Percentiles rank a stretch among this genome's conserved stretches.
phyloP scores from a whole-genome alignment of 2,329 filamentous ascomycete species.

The Aureobasidium subglaciale region DNA sequence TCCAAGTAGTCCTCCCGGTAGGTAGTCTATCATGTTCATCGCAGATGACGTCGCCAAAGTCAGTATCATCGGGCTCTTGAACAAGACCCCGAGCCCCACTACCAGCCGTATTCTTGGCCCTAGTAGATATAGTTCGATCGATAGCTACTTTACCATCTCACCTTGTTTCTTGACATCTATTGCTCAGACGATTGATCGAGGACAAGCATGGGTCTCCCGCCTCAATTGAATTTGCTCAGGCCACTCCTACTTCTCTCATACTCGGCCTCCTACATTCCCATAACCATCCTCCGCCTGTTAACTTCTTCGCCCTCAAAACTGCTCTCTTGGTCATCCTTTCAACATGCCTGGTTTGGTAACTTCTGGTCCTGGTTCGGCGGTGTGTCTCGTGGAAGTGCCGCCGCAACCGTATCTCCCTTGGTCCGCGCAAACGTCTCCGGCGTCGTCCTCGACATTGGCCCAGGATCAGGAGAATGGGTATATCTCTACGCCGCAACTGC shows the following conservation, averaged over 20 bases:
- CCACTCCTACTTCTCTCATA: conserved; percentile 43
- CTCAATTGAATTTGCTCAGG: conserved; percentile 25
- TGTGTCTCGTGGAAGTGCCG: conserved; percentile 37
- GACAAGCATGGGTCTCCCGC: conserved; percentile 1
- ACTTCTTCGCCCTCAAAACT: conserved; percentile 21
- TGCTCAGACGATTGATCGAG: too few relatives aligned
- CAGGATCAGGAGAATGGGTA: conserved; percentile 56
- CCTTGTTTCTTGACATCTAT: too few relatives aligned
- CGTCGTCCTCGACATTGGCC: conserved; percentile 55
- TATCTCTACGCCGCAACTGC: conserved; percentile 40
- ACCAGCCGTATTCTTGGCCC: neutral
- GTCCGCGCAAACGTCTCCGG: conserved; percentile 45
- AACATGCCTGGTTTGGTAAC: conserved; percentile 49
- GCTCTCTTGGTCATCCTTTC: conserved; percentile 25
- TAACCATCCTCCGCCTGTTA: conserved; percentile 41
- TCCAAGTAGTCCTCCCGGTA: too few relatives aligned
- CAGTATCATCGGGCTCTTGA: neutral
- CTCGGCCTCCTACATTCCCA: conserved; percentile 45
- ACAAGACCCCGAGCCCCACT: neutral
- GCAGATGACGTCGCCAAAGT: neutral
- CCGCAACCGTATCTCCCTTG: conserved; percentile 45
- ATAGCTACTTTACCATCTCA: too few relatives aligned
- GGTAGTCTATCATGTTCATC: too few relatives aligned
- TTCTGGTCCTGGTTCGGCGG: conserved; percentile 56
- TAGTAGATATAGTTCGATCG: too few relatives aligned